A percentile compares a stretch with the other conserved stretches of the same genome.
These are phyloP conservation scores for Rhinocladiella mackenziei DNA, from an alignment of 2,329 filamentous ascomycete genomes.

Conservation along the genomic window DNA sequence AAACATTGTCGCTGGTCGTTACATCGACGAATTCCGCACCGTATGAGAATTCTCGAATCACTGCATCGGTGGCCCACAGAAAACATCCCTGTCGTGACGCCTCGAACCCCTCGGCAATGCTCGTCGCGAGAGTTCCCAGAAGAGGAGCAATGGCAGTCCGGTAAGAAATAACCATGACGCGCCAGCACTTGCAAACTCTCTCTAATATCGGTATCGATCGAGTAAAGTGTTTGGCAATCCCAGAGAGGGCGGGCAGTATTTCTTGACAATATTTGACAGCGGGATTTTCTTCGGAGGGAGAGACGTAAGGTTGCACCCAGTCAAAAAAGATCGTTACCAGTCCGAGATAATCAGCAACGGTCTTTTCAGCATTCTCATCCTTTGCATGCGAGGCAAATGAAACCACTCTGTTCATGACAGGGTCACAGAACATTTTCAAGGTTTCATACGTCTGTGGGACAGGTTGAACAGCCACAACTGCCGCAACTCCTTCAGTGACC, in stretches of 20 bases:
- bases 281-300: slow-evolving; percentile 70
- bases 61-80: slow-evolving; percentile 95
- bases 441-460: slow-evolving; percentile 73
- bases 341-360: slow-evolving; percentile 85
- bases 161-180: slow-evolving; percentile 95
- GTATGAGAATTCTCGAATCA: slow-evolving; percentile 91
- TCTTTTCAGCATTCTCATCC: slow-evolving; percentile 76
- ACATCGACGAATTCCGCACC: slow-evolving; percentile 79
- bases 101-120: slow-evolving; percentile 79
- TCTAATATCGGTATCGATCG: slow-evolving; percentile 85
- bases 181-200: slow-evolving; percentile 89
- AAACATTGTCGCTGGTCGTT: slow-evolving; percentile 80
- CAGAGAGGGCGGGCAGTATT: slow-evolving; percentile 80
- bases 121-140: slow-evolving; percentile 79
- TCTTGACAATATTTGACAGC: slow-evolving; percentile 96
- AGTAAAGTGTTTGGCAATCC: slow-evolving; percentile 83
- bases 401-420: slow-evolving; percentile 81
- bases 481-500: slow-evolving; percentile 90
- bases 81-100: slow-evolving; percentile 90
- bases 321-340: slow-evolving; percentile 89
- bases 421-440: slow-evolving; percentile 89
- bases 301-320: slow-evolving; percentile 68
- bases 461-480: slow-evolving; percentile 83
- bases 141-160: slow-evolving; percentile 82
- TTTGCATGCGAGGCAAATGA: slow-evolving; percentile 78